Evolutionary conservation across 192 early-diverging fungal genomes (phyloP).

Genomic region (Gonapodya sp.): DNA sequence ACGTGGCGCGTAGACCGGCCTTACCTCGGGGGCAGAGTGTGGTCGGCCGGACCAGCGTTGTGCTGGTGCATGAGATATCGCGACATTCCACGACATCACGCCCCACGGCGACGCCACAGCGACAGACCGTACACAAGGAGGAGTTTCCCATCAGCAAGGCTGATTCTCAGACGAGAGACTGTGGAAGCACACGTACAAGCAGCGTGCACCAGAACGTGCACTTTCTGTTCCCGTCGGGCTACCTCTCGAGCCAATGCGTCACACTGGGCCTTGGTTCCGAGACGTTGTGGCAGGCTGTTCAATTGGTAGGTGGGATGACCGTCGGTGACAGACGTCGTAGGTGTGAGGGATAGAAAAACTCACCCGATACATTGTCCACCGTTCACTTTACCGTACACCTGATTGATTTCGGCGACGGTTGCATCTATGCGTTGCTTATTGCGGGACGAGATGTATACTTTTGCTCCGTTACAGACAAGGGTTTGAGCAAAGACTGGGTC

Average conservation of each 20-base stretch:
- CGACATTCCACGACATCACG: neutral
- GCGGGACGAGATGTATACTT: slow-evolving; percentile 76
- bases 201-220: slow-evolving; percentile 6
- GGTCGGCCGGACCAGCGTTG: neutral
- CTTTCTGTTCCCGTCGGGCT: neutral
- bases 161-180: slow-evolving; percentile 5
- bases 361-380: neutral
- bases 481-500: neutral
- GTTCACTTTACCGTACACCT: slow-evolving; percentile 25
- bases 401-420: slow-evolving; percentile 56
- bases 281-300: neutral
- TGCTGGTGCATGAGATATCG: neutral
- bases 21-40: neutral
- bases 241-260: neutral
- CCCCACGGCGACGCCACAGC: no score
- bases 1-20: neutral
- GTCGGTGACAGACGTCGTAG: neutral
- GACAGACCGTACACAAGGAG: no score
- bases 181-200: neutral
- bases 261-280: neutral
- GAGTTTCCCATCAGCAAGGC: no score
- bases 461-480: neutral
- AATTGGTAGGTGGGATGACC: neutral
- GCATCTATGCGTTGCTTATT: slow-evolving; percentile 34
- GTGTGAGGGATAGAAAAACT: neutral